These are phyloP conservation scores for Tulasnella sp. DNA, from an alignment of 768 basidiomycete species.

Conservation along the genomic window DNA sequence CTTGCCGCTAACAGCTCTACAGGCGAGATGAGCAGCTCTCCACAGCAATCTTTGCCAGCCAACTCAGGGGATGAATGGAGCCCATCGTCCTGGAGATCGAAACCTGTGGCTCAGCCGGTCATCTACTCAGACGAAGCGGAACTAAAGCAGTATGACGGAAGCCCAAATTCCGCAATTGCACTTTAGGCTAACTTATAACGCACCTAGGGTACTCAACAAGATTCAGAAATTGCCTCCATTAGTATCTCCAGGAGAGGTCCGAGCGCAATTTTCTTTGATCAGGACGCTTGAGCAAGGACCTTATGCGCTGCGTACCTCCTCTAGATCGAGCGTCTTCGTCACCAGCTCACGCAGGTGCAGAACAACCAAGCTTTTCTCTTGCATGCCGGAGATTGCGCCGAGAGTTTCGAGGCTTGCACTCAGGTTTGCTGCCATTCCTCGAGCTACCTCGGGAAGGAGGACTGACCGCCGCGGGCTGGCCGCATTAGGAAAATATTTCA, in stretches of 20 bases:
- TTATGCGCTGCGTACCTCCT: background rate
- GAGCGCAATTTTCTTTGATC: constrained; percentile 16
- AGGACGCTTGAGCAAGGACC: background rate
- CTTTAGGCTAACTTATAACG: background rate
- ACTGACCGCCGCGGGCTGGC: background rate
- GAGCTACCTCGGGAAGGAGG: background rate
- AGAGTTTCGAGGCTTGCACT: constrained; percentile 85
- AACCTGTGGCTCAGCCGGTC: constrained; percentile 62
- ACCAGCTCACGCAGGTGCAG: constrained; percentile 71
- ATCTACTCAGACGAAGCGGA: constrained; percentile 49
- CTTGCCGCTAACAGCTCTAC: background rate
- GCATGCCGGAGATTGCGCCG: constrained; percentile 97
- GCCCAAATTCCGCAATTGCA: background rate
- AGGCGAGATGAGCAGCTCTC: background rate
- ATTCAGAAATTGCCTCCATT: constrained; percentile 73
- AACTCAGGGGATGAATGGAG: constrained; percentile 39
- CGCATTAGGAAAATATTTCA: constrained; percentile 65
- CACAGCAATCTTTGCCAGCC: background rate
- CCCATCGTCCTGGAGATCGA: constrained; percentile 69
- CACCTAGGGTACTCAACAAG: constrained; percentile 60
- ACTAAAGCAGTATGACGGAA: background rate
- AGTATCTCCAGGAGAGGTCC: constrained; percentile 85
- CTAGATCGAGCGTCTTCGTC: constrained; percentile 72
- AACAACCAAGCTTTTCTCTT: constrained; percentile 84
- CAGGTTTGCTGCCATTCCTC: constrained; percentile 38